Base-by-base conservation (phyloP, 164 flowering plant genomes). In the Stephania cephalantha region DNA sequence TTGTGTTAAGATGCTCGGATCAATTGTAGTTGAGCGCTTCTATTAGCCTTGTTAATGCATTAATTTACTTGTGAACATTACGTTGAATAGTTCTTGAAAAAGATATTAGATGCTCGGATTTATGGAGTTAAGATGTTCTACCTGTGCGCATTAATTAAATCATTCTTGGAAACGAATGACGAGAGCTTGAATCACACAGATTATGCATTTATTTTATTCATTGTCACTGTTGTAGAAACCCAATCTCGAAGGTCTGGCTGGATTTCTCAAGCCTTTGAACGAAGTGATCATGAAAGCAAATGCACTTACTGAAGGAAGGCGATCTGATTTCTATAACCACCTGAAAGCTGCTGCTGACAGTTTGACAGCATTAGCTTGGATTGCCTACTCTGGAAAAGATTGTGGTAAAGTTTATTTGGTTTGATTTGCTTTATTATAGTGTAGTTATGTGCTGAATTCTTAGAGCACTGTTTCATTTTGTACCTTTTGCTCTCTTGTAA, bases 331-430 rank as follows among this genome's bases (percentile, higher is more conserved):
- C 80, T 92, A 89, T 78, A 91, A 92, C 79, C 98, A 96, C 86
- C 83, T 92, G 82, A 96, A 92, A 83, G 35, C 90, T 77, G 87
- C 86, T 80, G 89, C 86, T 35, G 99, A 96, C 78, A 91, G 99
- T 84, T 89, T 96, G 20, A 50, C 90, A 55, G 99, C 99, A 83
- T 85, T 96, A 72, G 94, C 90, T 70, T 96, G 99, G 99, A 88
- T 96, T 86, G 99, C 97, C 15, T 96, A 86, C 75, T 82, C 88
- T 0, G 97, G 99, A 61, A 96, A 96, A 84, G 97, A 92, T 76
- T 96, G 98, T 79, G 99, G 99, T 92, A 77, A 77, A 88, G 50
- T 74, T 22, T 48, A 46, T 22, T 29, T 15, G 58, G 15, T 50
- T 10, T 61, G 6, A 61, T 58, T 10, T 29, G 11, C n/a, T 46